Base-by-base conservation (phyloP, 139 green algal species). In the Picochlorum sp. region DNA sequence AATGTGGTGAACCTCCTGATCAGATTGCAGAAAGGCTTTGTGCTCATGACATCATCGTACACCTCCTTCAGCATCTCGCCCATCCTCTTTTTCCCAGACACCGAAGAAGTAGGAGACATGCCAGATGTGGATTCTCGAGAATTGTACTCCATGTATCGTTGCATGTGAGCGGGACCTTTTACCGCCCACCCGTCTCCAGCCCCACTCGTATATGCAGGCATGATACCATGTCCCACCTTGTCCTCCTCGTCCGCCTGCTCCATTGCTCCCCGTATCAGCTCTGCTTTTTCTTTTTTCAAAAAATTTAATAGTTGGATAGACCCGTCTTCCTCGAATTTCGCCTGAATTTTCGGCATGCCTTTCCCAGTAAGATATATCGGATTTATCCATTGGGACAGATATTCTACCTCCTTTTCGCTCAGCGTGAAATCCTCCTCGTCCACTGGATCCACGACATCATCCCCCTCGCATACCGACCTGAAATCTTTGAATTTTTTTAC, bases 301-400 rank as follows among this genome's bases (percentile, higher is more conserved):
- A 90, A 89, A 36, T 72, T 59, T 16, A 78, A 62, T 44, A 96
- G 73, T 74, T 94, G 83, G 50, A 96, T 72, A 24, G 63, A 81
- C 9, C 78, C 78, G 29, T 91, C 75, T 30, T 79, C 74, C 41
- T 65, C 35, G 45, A 93, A 91, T 40, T 75, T 73, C 3, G 68
- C 63, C 47, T 66, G 56, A 12, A 94, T 68, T 49, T 71, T 79
- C 69, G 50, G 25, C 45, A 70, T 54, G 25, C 37, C 55, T 20
- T 36, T 56, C 3, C 25, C 18, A 12, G 74, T 37, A 20, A 96
- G 73, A 69, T 94, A 96, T 14, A 63, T 68, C 5, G 80, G 74
- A 70, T 92, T 91, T 14, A 96, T 52, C 28, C 57, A 88, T 37
- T 63, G 47, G 0, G 57, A 49, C 36, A 94, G 74, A 9, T 78